Base-by-base conservation (phyloP, 352 stramenopile species). In the Thraustotheca clavata region DNA sequence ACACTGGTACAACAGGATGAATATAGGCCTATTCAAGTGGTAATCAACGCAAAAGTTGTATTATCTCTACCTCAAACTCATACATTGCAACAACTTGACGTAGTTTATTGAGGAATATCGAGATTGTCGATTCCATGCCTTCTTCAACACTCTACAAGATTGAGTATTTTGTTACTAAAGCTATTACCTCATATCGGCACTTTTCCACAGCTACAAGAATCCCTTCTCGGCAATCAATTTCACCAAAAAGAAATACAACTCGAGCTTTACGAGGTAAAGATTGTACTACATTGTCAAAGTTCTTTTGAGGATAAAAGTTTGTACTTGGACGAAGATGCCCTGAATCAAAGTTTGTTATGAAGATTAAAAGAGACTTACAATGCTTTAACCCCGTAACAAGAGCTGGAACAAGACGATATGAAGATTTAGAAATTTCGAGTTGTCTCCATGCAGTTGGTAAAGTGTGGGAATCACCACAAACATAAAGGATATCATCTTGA, bases 191-290 rank as follows among this genome's bases (percentile, higher is more conserved):
- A 59, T 97, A 96, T 55, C 86, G 86, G 60, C 80, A 89, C 49
- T 87, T 87, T 52, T 96, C 84, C 18, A 96, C 86, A 2, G 89
- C 88, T 1, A 87, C 57, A 7, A 97, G 62, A 36, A 97, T 88
- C 18, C 93, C 95, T 72, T 98, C 93, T 12, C 95, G 77, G 66
- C 93, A 98, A 63, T 98, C 95, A 59, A 98, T 98, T 71, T 98
- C 95, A 32, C 95, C 92, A 71, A 98, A 88, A 36, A 96, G 77
- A 39, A 98, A 90, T 22, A 98, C 71, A 6, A 98, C 87, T 4
- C 71, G 73, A 2, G 86, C 75, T 11, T 73, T 69, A 0, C 16
- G 67, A 7, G 86, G 86, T 16, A 94, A 75, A 11, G 69, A 72
- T 0, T 71, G 36, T 16, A 93, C 59, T 2, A 88, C 76, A 32